phyloP scores from a whole-genome alignment of 495 filamentous ascomycete species.

The Glonium stellatum region DNA sequence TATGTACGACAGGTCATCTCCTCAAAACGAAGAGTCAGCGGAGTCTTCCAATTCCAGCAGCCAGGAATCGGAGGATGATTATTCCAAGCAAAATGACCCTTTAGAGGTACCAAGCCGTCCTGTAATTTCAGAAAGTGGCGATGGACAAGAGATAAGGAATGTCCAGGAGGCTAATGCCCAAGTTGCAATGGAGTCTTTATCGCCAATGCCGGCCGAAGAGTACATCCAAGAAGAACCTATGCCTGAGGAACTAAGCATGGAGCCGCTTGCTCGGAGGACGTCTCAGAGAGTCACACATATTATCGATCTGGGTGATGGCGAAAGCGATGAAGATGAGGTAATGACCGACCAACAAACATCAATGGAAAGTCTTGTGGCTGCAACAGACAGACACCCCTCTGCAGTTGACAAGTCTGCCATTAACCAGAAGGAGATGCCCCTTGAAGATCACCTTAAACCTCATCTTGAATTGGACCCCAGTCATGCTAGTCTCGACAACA shows the following conservation, averaged over 20 bases:
- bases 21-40: no score
- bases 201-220: not conserved
- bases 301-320: constrained; percentile 26
- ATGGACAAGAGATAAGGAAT: not conserved
- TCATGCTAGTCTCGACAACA: no score
- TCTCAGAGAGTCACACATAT: constrained; percentile 3
- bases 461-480: no score
- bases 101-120: not conserved
- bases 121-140: not conserved
- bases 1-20: not conserved
- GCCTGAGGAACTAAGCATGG: not conserved
- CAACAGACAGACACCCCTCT: not conserved
- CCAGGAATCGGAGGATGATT: not conserved
- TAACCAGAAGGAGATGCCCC: no score
- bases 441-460: no score
- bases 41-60: not conserved
- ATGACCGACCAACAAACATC: not conserved
- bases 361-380: not conserved
- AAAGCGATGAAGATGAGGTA: constrained; percentile 3
- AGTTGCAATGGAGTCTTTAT: not conserved
- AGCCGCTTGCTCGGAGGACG: not conserved
- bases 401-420: not conserved
- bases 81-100: not conserved
- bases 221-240: not conserved
- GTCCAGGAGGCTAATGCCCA: not conserved